Evolutionary conservation across 257 asterid species (phyloP), one percentile per base, ranked within the genome.

Genomic region (Coffea canephora): DNA sequence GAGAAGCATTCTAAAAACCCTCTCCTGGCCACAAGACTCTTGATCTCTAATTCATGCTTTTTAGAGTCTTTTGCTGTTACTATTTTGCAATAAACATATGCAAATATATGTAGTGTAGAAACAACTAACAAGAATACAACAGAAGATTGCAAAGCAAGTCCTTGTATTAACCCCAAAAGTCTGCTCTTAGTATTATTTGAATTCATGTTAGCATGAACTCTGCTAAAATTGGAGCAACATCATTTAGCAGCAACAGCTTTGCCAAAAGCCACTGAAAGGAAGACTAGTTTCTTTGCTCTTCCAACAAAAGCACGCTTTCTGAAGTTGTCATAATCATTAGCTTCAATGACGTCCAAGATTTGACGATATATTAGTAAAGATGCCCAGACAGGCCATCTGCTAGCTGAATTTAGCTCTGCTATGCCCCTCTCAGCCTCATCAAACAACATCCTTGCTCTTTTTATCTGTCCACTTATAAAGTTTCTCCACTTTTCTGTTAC

Each of bases 371-470:
- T 23, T 10, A 75, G 14, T 23, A 81, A 43, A 3, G 77, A 69
- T 31, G 84, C 77, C 84, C 84, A 81, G 16, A 80, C 71, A 39
- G 83, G 80, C 80, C 77, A 80, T 75, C 80, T 80, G 52, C 83
- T 80, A 16, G 80, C 76, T 41, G 83, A 67, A 61, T 78, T 68
- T 54, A 80, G 67, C 72, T 54, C 80, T 39, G 52, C 34, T 36
- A 80, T 59, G 14, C 80, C 83, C 34, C 75, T 75, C 43, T 80
- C 83, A 13, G 83, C 80, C 36, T 80, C 83, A 39, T 80, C 80
- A 43, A 74, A 80, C 16, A 67, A 67, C 41, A 21, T 75, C 39
- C 65, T 74, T 13, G 79, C 79, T 27, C 79, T 74, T 50, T 13
- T n/a, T 13, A 80, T 74, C 52, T 80, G 83, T 16, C 55, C 46